Evolutionary conservation across 2,329 filamentous ascomycete genomes (phyloP), one percentile per base, ranked within the genome.

Genomic region (Verticillium tricorpus): DNA sequence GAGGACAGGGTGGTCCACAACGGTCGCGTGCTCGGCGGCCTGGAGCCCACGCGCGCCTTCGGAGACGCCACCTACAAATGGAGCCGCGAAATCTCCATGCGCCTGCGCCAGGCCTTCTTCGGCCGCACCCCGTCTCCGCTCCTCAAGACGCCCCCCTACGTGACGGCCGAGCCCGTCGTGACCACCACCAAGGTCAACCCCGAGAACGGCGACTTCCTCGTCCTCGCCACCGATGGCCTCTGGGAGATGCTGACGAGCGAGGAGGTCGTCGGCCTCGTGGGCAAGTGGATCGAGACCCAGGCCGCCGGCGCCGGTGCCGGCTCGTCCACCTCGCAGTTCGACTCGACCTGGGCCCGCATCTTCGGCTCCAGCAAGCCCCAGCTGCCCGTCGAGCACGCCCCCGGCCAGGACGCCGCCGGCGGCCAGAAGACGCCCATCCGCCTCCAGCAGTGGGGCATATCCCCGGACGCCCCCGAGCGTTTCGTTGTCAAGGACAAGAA

Each of bases 181-280:
- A 98, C 94, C 0, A 97, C 93, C 1, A 98, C 94, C 56, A 90
- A 95, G 74, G 89, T 99, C 59, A 84, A 94, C 68, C 95, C 95
- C 1, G 86, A 92, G 60, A 91, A 91, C 65, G 93, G 94, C 56
- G 95, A 99, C 73, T 99, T 99, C 70, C 82, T 99, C 14, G 94
- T 99, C 64, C 89, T 99, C 82, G 95, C 95, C 25, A 97, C 95
- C 0, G 95, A 99, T 72, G 95, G 95, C 4, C 83, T 99, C 1
- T 99, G 95, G 95, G 95, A 99, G 77, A 98, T 98, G 95, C 83
- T 99, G 64, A 97, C 92, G 57, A 99, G 98, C 70, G 95, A 99
- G 73, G 95, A 99, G 79, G 95, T 97, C 1, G 91, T 99, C 58
- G 95, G 95, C 0, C 85, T 99, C 2, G 95, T 99, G 5, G 96